These are phyloP conservation scores for Coccomyxa sp. DNA, from an alignment of 139 green algal species.

Conservation along the genomic window DNA sequence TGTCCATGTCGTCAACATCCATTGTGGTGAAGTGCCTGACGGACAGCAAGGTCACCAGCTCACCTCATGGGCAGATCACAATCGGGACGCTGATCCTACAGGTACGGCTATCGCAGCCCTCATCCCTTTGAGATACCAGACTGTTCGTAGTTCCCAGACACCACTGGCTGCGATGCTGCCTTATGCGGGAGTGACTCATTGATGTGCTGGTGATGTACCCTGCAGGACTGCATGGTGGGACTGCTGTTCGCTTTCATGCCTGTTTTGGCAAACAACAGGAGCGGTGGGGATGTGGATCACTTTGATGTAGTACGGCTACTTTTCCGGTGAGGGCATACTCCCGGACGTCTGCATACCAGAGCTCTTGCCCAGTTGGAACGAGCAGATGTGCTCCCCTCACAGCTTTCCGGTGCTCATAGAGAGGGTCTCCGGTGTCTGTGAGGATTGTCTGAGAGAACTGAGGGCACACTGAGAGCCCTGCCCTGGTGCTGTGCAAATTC, in stretches of 20 bases:
- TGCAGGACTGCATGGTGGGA: conserved; percentile 89
- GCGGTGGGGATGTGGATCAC: conserved; percentile 7
- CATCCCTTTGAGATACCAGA: neutral
- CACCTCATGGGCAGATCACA: conserved; percentile 80
- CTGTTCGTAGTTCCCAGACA: neutral
- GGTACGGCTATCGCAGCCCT: conserved; percentile 2
- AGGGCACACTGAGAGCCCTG: too few species aligned
- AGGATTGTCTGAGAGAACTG: too few species aligned
- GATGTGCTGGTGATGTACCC: too few species aligned
- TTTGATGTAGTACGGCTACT: conserved; percentile 9
- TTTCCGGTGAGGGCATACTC: conserved; percentile 1
- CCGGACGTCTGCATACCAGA: too few species aligned
- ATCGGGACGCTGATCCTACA: conserved; percentile 84
- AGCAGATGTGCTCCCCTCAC: too few species aligned
- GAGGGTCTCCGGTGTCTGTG: too few species aligned
- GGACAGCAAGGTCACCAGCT: conserved; percentile 40
- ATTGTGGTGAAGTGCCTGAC: conserved; percentile 91
- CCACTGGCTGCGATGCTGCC: too few species aligned
- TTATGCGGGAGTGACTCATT: too few species aligned
- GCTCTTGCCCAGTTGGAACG: too few species aligned
- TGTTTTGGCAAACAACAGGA: conserved; percentile 46
- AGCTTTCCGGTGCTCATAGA: conserved; percentile 15
- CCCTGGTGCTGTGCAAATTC: too few species aligned
- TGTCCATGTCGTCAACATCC: conserved; percentile 69
- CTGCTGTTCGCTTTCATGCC: conserved; percentile 95